Base-by-base conservation (phyloP, 2,329 filamentous ascomycete genomes). In the Diplodia mutila region DNA sequence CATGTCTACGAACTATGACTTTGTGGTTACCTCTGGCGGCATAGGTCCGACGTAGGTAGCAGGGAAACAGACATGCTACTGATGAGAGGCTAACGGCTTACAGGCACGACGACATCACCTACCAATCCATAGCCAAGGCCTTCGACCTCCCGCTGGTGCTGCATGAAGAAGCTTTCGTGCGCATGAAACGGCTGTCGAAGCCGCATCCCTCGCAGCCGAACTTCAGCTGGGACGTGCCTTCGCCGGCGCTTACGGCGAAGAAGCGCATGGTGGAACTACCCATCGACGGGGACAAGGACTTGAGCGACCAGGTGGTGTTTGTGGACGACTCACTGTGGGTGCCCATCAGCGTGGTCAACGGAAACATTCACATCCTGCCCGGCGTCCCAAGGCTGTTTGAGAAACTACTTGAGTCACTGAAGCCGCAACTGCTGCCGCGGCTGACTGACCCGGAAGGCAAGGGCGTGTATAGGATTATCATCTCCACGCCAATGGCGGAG, bases 21-120 rank as follows among this genome's bases (percentile, higher is more conserved):
- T 98, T 77, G 92, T 99, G 54, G 92, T 98, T 5, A 98, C 95
- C 7, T 95, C 91, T 73, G 94, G 95, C 72, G 94, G 95, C 34
- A 98, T 99, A 75, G 94, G 94, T 12, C 95, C 95, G 71, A 98
- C 94, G 91, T 94, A 81, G 83, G 89, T 79, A 34, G 39, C 61
- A n/a, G 52, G 37, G 32, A 65, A 39, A 27, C 65, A 61, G 65
- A 29, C 14, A 69, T 66, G 67, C 7, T 65, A 61, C 69, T 72
- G 73, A 71, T 74, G 68, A 46, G 49, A 65, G 51, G 66, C 51
- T 59, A 49, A 55, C 25, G 48, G 49, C 66, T 69, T 70, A 70
- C 72, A 96, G 92, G 67, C 94, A 98, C 83, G 95, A 99, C 79
- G 95, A 99, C 77, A 98, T 98, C 73, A 98, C 95, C 29, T 99